Evolutionary conservation across 371 early-diverging fungal species (phyloP), one percentile per base, ranked within the genome.

Genomic region (Rhizomucor pusillus): DNA sequence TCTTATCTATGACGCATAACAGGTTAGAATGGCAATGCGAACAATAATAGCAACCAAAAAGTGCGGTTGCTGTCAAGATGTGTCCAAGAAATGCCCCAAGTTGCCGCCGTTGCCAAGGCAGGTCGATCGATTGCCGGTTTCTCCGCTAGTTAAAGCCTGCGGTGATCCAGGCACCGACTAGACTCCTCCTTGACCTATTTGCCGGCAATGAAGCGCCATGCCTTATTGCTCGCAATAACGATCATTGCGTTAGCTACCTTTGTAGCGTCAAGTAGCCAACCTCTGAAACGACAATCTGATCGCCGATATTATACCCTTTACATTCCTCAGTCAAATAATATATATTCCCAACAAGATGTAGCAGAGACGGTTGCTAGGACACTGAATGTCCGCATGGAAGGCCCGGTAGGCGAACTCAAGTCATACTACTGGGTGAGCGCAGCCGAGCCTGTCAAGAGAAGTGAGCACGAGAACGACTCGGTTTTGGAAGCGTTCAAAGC

Each of bases 381-480:
- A 5, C 63, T 79, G n/a, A 75, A 73, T 14, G 71, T 72, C 12
- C 65, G 69, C 34, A 71, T 72, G 18, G 59, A 84, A 37, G 85
- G 86, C 14, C 75, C 60, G 16, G 85, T 88, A 18, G 89, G 88
- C 41, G 82, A 82, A 50, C 63, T 90, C 43, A 20, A 57, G 5
- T 67, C 77, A 43, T 80, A 87, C 60, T 87, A 73, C 59, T 71
- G 84, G 45, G 71, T 82, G 46, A 77, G 84, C 19, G 64, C 68
- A 13, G 47, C 54, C 10, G 24, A n/a, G 47, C 23, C 50, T 23
- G 16, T 52, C 29, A 19, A 49, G 19, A 61, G 56, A 37, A 50
- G 62, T 63, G 62, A 25, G 64, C 57, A 49, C 19, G 51, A 63
- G 3, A 52, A 56, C 34, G 55, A 53, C 45, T 51, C 52, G 14